A percentile compares a stretch with the other conserved stretches of the same genome.
Conservation (phyloP, 2,329 filamentous ascomycete genomes). For the Colletotrichum sp. region DNA sequence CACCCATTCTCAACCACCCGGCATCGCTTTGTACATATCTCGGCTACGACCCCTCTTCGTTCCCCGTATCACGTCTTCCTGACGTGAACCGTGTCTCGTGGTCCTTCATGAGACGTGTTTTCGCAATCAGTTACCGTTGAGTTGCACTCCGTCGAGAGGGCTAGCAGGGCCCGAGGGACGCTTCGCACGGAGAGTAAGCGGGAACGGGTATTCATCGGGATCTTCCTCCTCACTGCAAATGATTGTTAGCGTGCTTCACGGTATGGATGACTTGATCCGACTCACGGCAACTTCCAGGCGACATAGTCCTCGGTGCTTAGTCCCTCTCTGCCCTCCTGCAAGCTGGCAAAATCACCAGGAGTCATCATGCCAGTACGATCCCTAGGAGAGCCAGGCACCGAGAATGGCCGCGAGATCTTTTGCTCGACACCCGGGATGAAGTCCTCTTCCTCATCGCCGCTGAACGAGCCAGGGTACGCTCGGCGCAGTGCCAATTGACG, state of each 20-base stretch:
- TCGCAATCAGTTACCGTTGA: conserved; percentile 25
- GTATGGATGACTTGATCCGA: conserved; percentile 33
- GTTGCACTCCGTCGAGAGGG: conserved; percentile 44
- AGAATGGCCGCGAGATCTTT: conserved; percentile 94
- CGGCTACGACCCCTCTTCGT: neutral
- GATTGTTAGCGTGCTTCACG: conserved; percentile 30
- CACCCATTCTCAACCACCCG: neutral
- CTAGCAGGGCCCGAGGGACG: conserved; percentile 43
- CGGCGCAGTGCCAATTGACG: conserved; percentile 88
- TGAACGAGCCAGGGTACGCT: conserved; percentile 89
- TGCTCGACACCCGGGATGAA: conserved; percentile 92
- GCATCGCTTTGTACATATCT: neutral
- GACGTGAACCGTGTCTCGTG: neutral
- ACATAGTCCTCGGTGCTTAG: conserved; percentile 97
- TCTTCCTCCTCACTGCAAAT: conserved; percentile 85
- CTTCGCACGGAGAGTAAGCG: conserved; percentile 61
- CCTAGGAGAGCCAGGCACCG: conserved; percentile 89
- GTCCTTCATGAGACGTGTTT: neutral
- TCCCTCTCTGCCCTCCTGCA: conserved; percentile 93
- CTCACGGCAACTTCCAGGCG: conserved; percentile 97
- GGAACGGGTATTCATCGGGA: conserved; percentile 71
- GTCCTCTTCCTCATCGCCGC: conserved; percentile 80
- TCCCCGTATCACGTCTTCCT: neutral
- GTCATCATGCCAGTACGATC: conserved; percentile 98
- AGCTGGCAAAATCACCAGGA: conserved; percentile 93